These are phyloP conservation scores for Camellia japonica DNA, from an alignment of 148 eudicot species.

Conservation along the genomic window DNA sequence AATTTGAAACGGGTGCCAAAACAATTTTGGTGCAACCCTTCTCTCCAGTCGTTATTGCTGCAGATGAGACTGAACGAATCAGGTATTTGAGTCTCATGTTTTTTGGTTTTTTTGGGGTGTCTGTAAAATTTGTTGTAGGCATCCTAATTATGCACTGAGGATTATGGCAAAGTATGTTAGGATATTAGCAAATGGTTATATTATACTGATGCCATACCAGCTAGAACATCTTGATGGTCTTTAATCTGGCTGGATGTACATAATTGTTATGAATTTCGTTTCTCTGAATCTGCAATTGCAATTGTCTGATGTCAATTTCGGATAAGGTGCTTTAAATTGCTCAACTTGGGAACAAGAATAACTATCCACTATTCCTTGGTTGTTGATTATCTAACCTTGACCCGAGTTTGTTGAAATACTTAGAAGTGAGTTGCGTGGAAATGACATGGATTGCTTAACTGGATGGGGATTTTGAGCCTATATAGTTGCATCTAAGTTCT, in stretches of 20 bases:
- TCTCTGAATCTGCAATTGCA: not conserved
- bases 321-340: not conserved
- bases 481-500: not conserved
- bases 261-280: not conserved
- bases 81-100: constrained; percentile 40
- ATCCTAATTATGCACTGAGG: not conserved
- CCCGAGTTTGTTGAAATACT: not conserved
- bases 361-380: not conserved
- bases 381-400: not conserved
- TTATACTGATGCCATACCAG: too few relatives aligned
- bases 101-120: not conserved
- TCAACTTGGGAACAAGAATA: not conserved
- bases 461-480: not conserved
- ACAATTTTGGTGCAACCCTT: constrained; percentile 76
- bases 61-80: constrained; percentile 82
- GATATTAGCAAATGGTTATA: too few relatives aligned
- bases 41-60: constrained; percentile 75
- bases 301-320: not conserved
- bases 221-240: not conserved
- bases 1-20: constrained; percentile 73
- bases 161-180: not conserved
- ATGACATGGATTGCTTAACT: not conserved
- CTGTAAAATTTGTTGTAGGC: not conserved
- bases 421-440: not conserved
- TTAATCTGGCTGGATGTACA: not conserved